Percentiles rank a stretch among this genome's conserved stretches.
Evolutionary conservation across 768 basidiomycete genomes (phyloP).

Genomic region (Tricholoma bakamatsutake): DNA sequence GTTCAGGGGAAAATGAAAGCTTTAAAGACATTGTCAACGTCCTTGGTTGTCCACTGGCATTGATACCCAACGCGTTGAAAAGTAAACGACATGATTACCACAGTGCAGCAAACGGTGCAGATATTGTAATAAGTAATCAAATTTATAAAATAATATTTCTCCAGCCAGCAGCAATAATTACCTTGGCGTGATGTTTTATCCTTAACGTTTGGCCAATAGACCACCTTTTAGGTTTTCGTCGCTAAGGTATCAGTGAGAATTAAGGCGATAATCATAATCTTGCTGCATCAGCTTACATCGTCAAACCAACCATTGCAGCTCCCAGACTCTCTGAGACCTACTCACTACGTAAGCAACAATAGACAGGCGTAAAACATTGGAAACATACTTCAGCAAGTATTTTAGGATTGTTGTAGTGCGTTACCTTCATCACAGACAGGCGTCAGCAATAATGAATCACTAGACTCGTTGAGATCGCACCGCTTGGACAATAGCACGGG

Average conservation of each 20-base stretch:
- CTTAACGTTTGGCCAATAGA: slow-evolving; percentile 51
- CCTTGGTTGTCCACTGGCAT: background rate
- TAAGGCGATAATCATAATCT: background rate
- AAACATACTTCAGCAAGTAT: slow-evolving; percentile 74
- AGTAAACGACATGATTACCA: background rate
- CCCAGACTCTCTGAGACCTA: slow-evolving; percentile 81
- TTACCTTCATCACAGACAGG: slow-evolving; percentile 47
- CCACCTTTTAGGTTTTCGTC: slow-evolving; percentile 68
- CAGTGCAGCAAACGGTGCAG: background rate
- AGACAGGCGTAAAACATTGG: slow-evolving; percentile 1
- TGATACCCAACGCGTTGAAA: background rate
- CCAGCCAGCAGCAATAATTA: background rate
- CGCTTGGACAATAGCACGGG: slow-evolving; percentile 93
- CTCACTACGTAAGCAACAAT: slow-evolving; percentile 6
- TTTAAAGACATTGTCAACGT: slow-evolving; percentile 6
- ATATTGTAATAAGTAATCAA: background rate
- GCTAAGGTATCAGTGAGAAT: slow-evolving; percentile 28
- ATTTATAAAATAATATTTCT: background rate
- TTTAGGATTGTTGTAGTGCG: slow-evolving; percentile 93
- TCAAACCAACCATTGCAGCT: slow-evolving; percentile 89
- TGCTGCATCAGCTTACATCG: slow-evolving; percentile 54
- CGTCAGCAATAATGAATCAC: background rate
- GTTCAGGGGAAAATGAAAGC: slow-evolving; percentile 15
- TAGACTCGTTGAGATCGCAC: slow-evolving; percentile 32
- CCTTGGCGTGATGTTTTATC: background rate